A percentile compares a stretch with the other conserved stretches of the same genome.
Conservation (phyloP, 1,284 basidiomycete genomes). For the Porogramme epimiltina region DNA sequence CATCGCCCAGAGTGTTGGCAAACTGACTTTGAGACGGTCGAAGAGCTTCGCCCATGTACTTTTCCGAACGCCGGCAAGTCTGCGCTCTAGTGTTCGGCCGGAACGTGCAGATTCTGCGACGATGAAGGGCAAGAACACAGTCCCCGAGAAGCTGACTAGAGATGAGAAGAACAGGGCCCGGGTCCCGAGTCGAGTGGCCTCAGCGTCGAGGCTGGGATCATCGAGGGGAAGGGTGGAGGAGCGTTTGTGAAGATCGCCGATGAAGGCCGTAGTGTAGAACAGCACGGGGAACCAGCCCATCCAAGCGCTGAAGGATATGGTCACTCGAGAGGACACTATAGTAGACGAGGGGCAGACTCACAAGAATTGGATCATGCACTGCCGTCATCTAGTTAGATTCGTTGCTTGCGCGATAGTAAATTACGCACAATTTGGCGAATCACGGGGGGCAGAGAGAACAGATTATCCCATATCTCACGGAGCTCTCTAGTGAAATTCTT, state of each 20-base stretch:
- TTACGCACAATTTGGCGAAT: conserved; percentile 79
- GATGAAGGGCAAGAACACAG: conserved; percentile 75
- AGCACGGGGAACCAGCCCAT: conserved; percentile 89
- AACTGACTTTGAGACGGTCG: conserved; percentile 49
- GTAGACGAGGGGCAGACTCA: conserved; percentile 39
- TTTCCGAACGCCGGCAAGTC: conserved; percentile 17
- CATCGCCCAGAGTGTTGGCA: conserved; percentile 75
- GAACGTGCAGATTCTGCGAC: conserved; percentile 41
- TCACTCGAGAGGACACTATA: conserved; percentile 5
- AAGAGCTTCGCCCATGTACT: conserved; percentile 30
- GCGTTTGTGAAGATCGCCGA: conserved; percentile 82
- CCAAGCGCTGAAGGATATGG: conserved; percentile 52
- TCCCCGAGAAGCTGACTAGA: conserved; percentile 68
- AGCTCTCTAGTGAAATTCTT: conserved; percentile 56
- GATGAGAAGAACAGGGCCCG: conserved; percentile 82
- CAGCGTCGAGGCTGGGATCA: conserved; percentile 33
- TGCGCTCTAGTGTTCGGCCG: conserved; percentile 29
- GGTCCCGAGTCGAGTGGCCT: conserved; percentile 77
- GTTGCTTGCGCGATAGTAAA: conserved; percentile 10
- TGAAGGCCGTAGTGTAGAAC: conserved; percentile 87
- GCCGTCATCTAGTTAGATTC: conserved; percentile 7
- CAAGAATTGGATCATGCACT: conserved; percentile 89
- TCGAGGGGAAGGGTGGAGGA: conserved; percentile 35
- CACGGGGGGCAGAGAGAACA: conserved; percentile 67
- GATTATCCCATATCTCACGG: conserved; percentile 68